A percentile compares a stretch with the other conserved stretches of the same genome.
Conservation (phyloP, 2,329 filamentous ascomycete genomes). For the Tolypocladium nubicola region DNA sequence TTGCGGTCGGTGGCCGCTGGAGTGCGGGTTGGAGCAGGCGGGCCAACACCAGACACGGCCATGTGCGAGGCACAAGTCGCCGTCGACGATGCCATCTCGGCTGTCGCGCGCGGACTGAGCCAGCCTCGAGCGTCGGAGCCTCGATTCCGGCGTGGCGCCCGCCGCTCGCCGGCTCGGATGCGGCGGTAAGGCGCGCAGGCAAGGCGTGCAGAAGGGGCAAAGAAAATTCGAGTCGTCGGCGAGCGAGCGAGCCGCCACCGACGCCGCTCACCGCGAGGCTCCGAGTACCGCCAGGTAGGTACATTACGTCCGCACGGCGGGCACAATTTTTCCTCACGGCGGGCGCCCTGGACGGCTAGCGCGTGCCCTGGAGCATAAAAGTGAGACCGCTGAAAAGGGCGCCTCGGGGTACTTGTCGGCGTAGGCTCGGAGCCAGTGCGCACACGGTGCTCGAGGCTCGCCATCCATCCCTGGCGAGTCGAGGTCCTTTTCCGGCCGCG, state of each 20-base stretch:
- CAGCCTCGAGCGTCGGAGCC: not conserved
- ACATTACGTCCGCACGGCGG: not conserved
- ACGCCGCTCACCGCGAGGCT: not conserved
- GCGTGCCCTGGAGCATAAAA: not conserved
- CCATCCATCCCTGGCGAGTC: not conserved
- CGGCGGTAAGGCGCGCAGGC: not conserved
- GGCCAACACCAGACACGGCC: no score
- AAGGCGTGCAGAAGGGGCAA: not conserved
- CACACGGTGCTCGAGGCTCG: conserved; percentile 4
- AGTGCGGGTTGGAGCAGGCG: no score
- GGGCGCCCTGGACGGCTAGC: not conserved
- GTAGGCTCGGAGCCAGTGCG: conserved; percentile 3
- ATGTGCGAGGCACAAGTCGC: not conserved
- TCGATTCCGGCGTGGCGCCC: not conserved
- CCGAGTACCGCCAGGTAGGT: no score
- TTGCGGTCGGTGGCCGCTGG: not conserved
- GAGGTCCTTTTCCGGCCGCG: not conserved
- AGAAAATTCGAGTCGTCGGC: not conserved
- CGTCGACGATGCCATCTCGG: not conserved
- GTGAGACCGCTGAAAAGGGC: conserved; percentile 1
- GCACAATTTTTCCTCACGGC: not conserved
- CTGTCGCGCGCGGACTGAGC: no score
- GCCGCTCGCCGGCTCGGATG: not conserved
- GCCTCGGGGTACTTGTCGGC: conserved; percentile 1
- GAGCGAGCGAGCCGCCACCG: not conserved